phyloP scores from a whole-genome alignment of 345 rosid genomes.

The Citrus unshiu region DNA sequence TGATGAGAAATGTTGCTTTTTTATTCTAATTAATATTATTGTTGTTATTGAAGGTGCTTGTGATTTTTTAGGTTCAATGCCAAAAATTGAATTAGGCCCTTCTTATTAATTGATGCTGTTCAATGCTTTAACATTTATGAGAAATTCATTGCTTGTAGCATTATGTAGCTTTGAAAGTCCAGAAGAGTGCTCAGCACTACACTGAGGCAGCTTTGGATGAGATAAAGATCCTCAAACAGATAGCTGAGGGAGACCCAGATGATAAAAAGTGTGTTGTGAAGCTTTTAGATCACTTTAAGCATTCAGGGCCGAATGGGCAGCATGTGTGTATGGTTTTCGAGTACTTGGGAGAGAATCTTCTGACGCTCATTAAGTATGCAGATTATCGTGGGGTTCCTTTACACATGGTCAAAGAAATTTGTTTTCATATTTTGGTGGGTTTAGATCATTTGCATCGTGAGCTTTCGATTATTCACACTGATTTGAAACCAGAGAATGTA shows the following conservation, averaged over 20 bases:
- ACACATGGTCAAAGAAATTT: slow-evolving; percentile 55
- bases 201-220: slow-evolving; percentile 82
- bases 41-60: not conserved
- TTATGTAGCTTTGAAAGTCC: slow-evolving; percentile 65
- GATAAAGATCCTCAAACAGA: slow-evolving; percentile 68
- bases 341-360: slow-evolving; percentile 70
- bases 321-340: slow-evolving; percentile 81
- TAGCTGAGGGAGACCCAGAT: slow-evolving; percentile 59
- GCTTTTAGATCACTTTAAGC: slow-evolving; percentile 78
- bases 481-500: slow-evolving; percentile 66
- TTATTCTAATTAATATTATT: not conserved
- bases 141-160: slow-evolving; percentile 26
- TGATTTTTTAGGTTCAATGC: not conserved
- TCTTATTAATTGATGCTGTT: not conserved
- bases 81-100: not conserved
- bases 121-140: not conserved
- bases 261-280: slow-evolving; percentile 66
- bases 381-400: slow-evolving; percentile 60
- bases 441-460: slow-evolving; percentile 69
- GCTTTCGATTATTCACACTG: slow-evolving; percentile 76
- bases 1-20: not conserved
- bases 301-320: slow-evolving; percentile 77
- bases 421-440: slow-evolving; percentile 53
- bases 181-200: slow-evolving; percentile 76
- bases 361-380: slow-evolving; percentile 59